Conservation (phyloP, 495 filamentous ascomycete genomes). For the Glutinoglossum americanum region DNA sequence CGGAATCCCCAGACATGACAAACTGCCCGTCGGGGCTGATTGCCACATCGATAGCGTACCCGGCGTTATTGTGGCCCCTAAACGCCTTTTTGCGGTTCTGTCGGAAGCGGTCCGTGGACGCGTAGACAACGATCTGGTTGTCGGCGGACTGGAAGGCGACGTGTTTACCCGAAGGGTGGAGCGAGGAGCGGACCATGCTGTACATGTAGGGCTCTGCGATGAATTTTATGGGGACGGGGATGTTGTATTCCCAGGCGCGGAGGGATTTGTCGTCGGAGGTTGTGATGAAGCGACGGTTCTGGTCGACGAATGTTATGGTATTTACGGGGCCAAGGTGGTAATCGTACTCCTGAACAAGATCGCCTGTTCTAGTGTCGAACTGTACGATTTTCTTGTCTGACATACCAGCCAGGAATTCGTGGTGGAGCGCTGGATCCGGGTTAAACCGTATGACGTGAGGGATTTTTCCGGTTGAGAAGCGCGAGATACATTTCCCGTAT, state of each 20-base stretch:
- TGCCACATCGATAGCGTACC: conserved; percentile 76
- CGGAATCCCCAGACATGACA: conserved; percentile 61
- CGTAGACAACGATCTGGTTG: conserved; percentile 94
- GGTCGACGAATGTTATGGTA: conserved; percentile 89
- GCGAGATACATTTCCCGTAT: conserved; percentile 64
- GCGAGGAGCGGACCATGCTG: conserved; percentile 54
- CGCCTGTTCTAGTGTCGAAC: conserved; percentile 70
- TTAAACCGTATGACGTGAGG: conserved; percentile 92
- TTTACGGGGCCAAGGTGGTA: conserved; percentile 95
- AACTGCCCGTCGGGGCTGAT: conserved; percentile 84
- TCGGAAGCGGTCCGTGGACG: conserved; percentile 78
- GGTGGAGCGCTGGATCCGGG: conserved; percentile 45
- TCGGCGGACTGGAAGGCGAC: conserved; percentile 81
- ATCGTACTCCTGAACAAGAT: conserved; percentile 91
- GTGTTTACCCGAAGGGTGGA: conserved; percentile 79
- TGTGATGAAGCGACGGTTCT: conserved; percentile 88
- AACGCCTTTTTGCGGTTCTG: conserved; percentile 95
- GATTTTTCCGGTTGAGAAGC: conserved; percentile 81
- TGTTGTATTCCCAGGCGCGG: conserved; percentile 92
- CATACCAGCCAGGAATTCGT: conserved; percentile 91
- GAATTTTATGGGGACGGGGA: conserved; percentile 77
- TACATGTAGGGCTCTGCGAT: conserved; percentile 96
- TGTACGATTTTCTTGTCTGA: conserved; percentile 97
- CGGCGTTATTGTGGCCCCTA: conserved; percentile 85
- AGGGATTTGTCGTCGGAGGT: conserved; percentile 93